phyloP scores from a whole-genome alignment of 805 yeast genomes.

The Pichia insulana region DNA sequence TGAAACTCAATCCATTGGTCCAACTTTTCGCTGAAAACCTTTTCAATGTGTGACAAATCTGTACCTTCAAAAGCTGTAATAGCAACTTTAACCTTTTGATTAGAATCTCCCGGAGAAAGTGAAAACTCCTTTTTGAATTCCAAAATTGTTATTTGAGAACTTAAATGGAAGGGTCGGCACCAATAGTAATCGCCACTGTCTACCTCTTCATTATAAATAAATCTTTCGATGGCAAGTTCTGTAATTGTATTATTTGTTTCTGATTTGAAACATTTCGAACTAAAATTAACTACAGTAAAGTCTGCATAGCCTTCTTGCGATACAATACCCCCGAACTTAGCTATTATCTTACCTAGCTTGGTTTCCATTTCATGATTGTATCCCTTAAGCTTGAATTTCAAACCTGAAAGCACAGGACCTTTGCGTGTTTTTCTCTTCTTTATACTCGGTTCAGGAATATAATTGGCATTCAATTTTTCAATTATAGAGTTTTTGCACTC shows the following conservation, averaged over 20 bases:
- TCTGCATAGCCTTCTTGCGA: conserved; percentile 1
- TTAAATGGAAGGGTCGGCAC: conserved; percentile 17
- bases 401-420: conserved; percentile 13
- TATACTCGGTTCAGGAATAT: background rate
- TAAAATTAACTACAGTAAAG: conserved; percentile 19
- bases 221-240: conserved; percentile 25
- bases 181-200: conserved; percentile 15
- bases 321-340: conserved; percentile 18
- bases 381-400: conserved; percentile 16
- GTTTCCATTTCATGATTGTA: conserved; percentile 13
- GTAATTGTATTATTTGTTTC: conserved; percentile 13
- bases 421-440: background rate
- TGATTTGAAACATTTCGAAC: conserved; percentile 1
- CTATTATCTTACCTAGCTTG: conserved; percentile 19
- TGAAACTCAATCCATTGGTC: conserved; percentile 36
- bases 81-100: conserved; percentile 12
- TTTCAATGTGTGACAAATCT: conserved; percentile 27
- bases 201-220: conserved; percentile 16
- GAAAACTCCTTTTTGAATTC: conserved; percentile 3
- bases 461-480: conserved; percentile 8
- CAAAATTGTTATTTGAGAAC: background rate
- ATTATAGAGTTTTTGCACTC: conserved; percentile 22
- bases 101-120: background rate
- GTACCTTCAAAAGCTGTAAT: conserved; percentile 27
- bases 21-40: conserved; percentile 47